Evolutionary conservation across 768 basidiomycete species (phyloP).

Genomic region (Mycena chlorophos): DNA sequence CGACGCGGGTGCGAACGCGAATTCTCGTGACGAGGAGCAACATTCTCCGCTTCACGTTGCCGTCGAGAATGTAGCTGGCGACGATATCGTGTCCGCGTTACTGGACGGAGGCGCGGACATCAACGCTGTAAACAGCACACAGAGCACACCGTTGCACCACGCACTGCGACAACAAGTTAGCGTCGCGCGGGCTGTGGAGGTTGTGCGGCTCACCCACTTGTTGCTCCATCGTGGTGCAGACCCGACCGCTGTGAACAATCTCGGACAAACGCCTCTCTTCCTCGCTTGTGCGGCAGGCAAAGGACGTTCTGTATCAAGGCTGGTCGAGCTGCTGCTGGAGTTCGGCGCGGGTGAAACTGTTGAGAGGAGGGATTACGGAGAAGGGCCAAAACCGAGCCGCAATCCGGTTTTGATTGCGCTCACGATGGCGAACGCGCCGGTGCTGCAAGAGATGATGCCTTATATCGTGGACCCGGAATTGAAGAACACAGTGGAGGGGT

Average conservation of each 20-base stretch:
- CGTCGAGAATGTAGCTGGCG: background rate
- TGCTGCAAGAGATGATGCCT: too few species aligned
- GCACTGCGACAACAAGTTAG: background rate
- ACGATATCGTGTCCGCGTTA: background rate
- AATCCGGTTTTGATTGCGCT: too few species aligned
- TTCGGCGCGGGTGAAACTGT: background rate
- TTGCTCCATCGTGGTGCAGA: background rate
- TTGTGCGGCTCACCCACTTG: background rate
- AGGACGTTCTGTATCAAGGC: background rate
- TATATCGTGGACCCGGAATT: too few species aligned
- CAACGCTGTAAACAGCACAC: background rate
- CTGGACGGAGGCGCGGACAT: background rate
- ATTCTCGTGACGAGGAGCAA: background rate
- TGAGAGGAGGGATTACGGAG: background rate
- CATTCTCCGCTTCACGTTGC: background rate
- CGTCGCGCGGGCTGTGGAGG: background rate
- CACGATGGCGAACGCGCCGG: too few species aligned
- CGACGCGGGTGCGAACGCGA: background rate
- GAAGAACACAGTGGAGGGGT: too few species aligned
- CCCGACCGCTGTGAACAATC: background rate
- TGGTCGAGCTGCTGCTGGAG: background rate
- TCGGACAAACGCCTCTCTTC: background rate
- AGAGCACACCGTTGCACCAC: background rate
- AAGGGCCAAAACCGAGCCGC: too few species aligned
- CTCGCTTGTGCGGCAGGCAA: background rate